Percentiles rank a stretch among this genome's conserved stretches.
Evolutionary conservation across 2,329 filamentous ascomycete species (phyloP).

Genomic region (Sporothrix schenckii): DNA sequence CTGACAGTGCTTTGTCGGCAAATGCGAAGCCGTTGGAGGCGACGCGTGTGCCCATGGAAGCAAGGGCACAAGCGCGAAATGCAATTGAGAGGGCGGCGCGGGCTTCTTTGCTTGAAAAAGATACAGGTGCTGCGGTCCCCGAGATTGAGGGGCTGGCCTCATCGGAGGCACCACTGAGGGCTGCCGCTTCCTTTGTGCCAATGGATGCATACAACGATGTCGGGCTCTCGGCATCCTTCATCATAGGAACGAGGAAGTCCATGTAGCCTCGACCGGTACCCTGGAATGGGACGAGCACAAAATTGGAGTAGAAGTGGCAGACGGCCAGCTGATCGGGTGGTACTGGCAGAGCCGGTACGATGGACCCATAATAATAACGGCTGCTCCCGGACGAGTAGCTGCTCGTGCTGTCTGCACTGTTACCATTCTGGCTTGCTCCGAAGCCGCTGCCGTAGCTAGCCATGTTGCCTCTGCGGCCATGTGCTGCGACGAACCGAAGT

Average conservation of each 20-base stretch:
- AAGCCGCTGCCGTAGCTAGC: background rate
- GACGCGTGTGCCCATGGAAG: slow-evolving; percentile 58
- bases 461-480: background rate
- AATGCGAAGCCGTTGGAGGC: slow-evolving; percentile 43
- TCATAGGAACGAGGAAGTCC: slow-evolving; percentile 61
- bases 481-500: background rate
- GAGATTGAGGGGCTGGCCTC: background rate
- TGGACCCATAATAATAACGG: slow-evolving; percentile 27
- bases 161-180: too few relatives aligned
- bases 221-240: slow-evolving; percentile 47
- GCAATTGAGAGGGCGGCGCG: slow-evolving; percentile 51
- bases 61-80: slow-evolving; percentile 63
- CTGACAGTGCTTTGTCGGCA: slow-evolving; percentile 50
- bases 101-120: background rate
- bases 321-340: slow-evolving; percentile 59
- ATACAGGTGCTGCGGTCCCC: background rate
- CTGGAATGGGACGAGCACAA: slow-evolving; percentile 57
- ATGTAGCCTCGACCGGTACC: slow-evolving; percentile 59
- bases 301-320: slow-evolving; percentile 65
- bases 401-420: slow-evolving; percentile 13
- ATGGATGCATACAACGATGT: slow-evolving; percentile 12
- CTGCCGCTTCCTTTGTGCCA: background rate
- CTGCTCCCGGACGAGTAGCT: slow-evolving; percentile 35
- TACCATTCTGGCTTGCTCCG: background rate
- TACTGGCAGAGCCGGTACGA: slow-evolving; percentile 48